A percentile compares a stretch with the other conserved stretches of the same genome.
Conservation (phyloP, 345 rosid species). For the Acer campestre region DNA sequence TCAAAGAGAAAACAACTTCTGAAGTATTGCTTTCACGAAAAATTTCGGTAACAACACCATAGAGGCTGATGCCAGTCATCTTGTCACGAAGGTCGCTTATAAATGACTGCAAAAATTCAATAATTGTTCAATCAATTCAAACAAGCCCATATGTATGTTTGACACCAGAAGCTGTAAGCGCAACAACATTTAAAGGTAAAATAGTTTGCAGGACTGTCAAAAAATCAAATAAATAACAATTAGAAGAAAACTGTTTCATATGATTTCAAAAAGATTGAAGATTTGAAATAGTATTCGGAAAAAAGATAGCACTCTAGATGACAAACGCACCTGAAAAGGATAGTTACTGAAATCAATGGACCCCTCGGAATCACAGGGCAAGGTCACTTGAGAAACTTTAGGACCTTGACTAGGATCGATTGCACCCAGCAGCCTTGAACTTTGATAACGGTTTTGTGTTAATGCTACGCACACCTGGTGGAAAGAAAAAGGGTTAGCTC, state of each 20-base stretch:
- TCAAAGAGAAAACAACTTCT: conserved; percentile 58
- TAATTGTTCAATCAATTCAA: conserved; percentile 6
- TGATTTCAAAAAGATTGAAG: background rate
- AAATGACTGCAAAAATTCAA: conserved; percentile 63
- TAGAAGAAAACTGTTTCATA: background rate
- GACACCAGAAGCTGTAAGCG: background rate
- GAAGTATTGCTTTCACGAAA: conserved; percentile 43
- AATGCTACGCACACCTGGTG: conserved; percentile 67
- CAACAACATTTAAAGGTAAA: background rate
- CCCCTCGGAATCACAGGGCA: conserved; percentile 88
- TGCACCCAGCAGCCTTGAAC: conserved; percentile 60
- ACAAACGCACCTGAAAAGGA: conserved; percentile 77
- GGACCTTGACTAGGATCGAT: conserved; percentile 55
- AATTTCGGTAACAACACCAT: conserved; percentile 65
- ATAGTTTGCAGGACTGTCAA: too few species aligned
- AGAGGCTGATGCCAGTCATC: conserved; percentile 86
- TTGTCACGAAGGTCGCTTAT: conserved; percentile 68
- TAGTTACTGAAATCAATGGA: conserved; percentile 78
- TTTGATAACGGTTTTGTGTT: conserved; percentile 67
- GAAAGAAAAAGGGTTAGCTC: conserved; percentile 22
- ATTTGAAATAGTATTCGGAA: background rate
- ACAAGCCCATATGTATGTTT: background rate
- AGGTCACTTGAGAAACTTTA: conserved; percentile 76
- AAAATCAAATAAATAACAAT: background rate
- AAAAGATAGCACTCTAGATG: background rate